Percentiles rank a stretch among this genome's conserved stretches.
Conservation (phyloP, 768 basidiomycete genomes). For the Auriscalpium vulgare region DNA sequence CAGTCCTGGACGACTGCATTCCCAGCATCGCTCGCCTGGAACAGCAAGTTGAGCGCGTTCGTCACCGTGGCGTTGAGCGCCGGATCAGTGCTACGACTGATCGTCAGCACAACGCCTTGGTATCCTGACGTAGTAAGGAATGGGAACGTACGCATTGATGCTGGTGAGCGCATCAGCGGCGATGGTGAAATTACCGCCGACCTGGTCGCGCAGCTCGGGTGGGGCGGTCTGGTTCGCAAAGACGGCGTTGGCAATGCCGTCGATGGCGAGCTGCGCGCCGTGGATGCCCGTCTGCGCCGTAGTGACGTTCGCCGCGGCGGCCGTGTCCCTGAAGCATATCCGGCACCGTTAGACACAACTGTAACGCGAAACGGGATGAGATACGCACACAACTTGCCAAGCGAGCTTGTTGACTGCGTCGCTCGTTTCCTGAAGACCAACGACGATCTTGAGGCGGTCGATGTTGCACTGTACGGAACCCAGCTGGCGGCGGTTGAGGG, state of each 20-base stretch:
- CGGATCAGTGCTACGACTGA: background rate
- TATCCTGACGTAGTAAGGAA: background rate
- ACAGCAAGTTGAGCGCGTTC: background rate
- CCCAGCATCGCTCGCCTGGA: background rate
- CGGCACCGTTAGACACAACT: background rate
- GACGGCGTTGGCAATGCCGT: background rate
- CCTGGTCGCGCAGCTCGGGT: background rate
- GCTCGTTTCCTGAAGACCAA: background rate
- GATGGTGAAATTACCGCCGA: background rate
- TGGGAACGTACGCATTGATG: background rate
- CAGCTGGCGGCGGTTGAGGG: background rate
- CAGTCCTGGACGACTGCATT: slow-evolving; percentile 21
- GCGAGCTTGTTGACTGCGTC: slow-evolving; percentile 1
- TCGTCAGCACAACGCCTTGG: background rate
- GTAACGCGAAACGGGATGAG: background rate
- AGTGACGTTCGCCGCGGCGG: background rate
- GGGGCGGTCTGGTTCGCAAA: background rate
- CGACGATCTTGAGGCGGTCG: background rate
- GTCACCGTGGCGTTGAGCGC: background rate
- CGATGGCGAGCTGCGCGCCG: background rate
- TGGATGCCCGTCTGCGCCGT: background rate
- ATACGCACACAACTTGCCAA: background rate
- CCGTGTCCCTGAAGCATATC: background rate
- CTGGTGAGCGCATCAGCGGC: background rate
- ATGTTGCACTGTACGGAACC: background rate